phyloP scores from a whole-genome alignment of 2,329 filamentous ascomycete species.

The Verticillium alfalfae region DNA sequence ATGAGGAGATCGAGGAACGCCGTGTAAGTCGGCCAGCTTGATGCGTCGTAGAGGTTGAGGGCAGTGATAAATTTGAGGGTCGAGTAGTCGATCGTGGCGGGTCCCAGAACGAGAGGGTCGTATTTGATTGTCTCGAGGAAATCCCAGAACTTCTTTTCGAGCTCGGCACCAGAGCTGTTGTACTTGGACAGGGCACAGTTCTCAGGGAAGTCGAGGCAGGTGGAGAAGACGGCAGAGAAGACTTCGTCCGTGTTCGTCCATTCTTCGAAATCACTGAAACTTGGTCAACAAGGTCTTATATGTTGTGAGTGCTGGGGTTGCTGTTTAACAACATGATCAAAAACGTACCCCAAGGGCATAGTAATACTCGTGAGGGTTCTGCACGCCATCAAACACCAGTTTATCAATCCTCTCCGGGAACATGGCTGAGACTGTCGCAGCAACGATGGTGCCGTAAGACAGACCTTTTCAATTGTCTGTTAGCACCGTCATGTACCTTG shows the following conservation, averaged over 20 bases:
- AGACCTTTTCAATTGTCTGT: slow-evolving; percentile 16
- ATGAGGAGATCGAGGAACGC: background rate
- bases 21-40: slow-evolving; percentile 16
- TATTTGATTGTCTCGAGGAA: slow-evolving; percentile 16
- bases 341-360: slow-evolving; percentile 1
- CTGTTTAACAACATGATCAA: too few species aligned
- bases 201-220: slow-evolving; percentile 15
- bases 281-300: background rate
- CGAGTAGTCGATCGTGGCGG: slow-evolving; percentile 17
- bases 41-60: background rate
- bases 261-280: slow-evolving; percentile 16
- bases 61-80: slow-evolving; percentile 8
- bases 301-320: background rate
- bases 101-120: slow-evolving; percentile 14
- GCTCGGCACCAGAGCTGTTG: slow-evolving; percentile 11
- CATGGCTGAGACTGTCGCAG: slow-evolving; percentile 30
- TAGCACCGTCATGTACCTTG: background rate
- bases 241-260: slow-evolving; percentile 18
- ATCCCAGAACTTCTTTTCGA: slow-evolving; percentile 16
- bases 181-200: slow-evolving; percentile 15
- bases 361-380: slow-evolving; percentile 25
- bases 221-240: slow-evolving; percentile 18
- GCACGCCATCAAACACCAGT: slow-evolving; percentile 23
- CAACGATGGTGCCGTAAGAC: slow-evolving; percentile 31
- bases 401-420: slow-evolving; percentile 29